Evolutionary conservation across 441 rosid genomes (phyloP).

Genomic region (Manihot esculenta): DNA sequence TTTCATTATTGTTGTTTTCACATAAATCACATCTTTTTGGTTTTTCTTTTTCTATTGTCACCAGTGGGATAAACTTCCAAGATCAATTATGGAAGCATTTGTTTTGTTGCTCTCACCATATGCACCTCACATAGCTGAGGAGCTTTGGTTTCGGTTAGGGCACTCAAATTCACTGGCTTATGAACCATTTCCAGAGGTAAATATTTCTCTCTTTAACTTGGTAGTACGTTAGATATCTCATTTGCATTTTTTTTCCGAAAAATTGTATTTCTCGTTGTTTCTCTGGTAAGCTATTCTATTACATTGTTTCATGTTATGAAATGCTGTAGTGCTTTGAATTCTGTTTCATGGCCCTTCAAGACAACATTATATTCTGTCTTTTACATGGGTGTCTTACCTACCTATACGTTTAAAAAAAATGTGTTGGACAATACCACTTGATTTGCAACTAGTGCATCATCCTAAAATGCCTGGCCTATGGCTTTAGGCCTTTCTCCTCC

Average conservation of each 20-base stretch:
- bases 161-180: constrained; percentile 65
- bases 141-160: constrained; percentile 89
- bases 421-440: background rate
- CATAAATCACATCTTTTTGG: background rate
- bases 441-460: background rate
- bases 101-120: constrained; percentile 84
- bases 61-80: constrained; percentile 86
- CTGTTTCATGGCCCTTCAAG: background rate
- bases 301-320: background rate
- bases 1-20: background rate
- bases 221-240: background rate
- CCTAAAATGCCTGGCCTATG: too few species aligned
- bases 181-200: constrained; percentile 72
- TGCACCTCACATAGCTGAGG: constrained; percentile 93
- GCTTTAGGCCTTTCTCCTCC: too few species aligned
- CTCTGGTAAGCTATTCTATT: background rate
- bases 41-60: constrained; percentile 26
- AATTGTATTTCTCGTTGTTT: background rate
- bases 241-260: background rate
- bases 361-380: background rate
- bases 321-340: background rate
- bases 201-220: background rate
- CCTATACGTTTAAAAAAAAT: background rate
- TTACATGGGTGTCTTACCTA: background rate
- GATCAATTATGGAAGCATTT: constrained; percentile 60